Evolutionary conservation across 2,329 filamentous ascomycete genomes (phyloP), one percentile per base, ranked within the genome.

Genomic region (Remersonia thermophila): DNA sequence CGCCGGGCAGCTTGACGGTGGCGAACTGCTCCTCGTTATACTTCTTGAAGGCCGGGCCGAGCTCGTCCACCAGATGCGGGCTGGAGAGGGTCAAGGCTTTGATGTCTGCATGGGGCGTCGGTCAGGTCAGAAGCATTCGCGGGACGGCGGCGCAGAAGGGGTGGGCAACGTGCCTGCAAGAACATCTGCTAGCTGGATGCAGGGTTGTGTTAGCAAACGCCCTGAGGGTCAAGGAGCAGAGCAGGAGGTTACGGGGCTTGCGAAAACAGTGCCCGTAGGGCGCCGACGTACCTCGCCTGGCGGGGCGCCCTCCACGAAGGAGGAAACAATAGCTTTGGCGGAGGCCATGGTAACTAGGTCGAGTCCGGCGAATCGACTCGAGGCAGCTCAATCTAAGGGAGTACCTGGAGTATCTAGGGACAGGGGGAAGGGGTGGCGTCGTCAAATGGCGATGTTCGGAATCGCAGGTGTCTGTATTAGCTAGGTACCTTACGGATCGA

Each of bases 11-110:
- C 69, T 93, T 94, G 43, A 84, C 80, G 12, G 86, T 86, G 33
- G 77, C 65, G 58, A 95, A 82, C 61, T 98, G 91, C 60, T 87
- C 81, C 62, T 98, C 89, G 52, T 96, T 95, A 71, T 98, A 96
- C 61, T 82, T 85, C 61, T 87, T 70, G 57, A 94, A 93, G 0
- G 91, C 86, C 0, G 86, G 83, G 6, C 70, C 73, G 36, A 95
- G 79, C 45, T 82, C 77, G 41, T 75, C 64, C 37, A 87, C 63
- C 43, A 91, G 65, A 37, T 70, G 65, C 27, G 77, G 73, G 29
- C 77, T 75, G 48, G 81, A 75, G 43, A 74, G 66, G 13, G 86
- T 85, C 30, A 98, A 70, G 34, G 77, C 70, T 61, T 94, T 93
- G 67, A 98, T 93, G 57, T 94, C 91, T 93, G 59, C 35, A 27